Evolutionary conservation across 768 basidiomycete genomes (phyloP).

Genomic region (Lactifluus pinguis): DNA sequence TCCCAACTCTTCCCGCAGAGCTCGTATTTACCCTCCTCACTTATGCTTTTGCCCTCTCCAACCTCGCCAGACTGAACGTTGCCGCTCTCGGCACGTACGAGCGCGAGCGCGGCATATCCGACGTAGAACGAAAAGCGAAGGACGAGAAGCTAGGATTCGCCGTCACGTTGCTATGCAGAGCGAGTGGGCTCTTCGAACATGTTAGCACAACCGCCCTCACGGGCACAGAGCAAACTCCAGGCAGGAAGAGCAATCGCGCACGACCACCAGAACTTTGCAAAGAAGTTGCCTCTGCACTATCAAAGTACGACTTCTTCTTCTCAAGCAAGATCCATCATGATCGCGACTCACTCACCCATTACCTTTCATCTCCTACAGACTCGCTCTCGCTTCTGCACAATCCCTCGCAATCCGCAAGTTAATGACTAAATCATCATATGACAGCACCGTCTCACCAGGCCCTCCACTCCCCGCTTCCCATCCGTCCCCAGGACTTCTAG

Average conservation of each 20-base stretch:
- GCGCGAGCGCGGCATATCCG: slow-evolving; percentile 60
- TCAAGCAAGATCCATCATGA: background rate
- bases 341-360: background rate
- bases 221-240: slow-evolving; percentile 46
- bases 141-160: slow-evolving; percentile 81
- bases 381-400: slow-evolving; percentile 86
- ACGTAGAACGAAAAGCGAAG: slow-evolving; percentile 67
- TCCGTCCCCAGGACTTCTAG: slow-evolving; percentile 80
- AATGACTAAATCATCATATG: slow-evolving; percentile 74
- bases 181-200: slow-evolving; percentile 72
- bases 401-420: slow-evolving; percentile 86
- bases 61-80: slow-evolving; percentile 66
- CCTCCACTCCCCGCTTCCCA: slow-evolving; percentile 91
- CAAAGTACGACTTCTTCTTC: slow-evolving; percentile 58
- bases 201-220: slow-evolving; percentile 61
- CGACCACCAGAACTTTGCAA: slow-evolving; percentile 70
- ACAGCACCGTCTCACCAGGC: slow-evolving; percentile 73
- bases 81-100: slow-evolving; percentile 75
- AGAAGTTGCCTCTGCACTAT: slow-evolving; percentile 70
- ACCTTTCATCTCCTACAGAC: slow-evolving; percentile 33
- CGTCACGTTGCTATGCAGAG: slow-evolving; percentile 71
- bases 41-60: slow-evolving; percentile 77
- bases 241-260: slow-evolving; percentile 27
- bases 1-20: slow-evolving; percentile 72
- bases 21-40: slow-evolving; percentile 74